These are phyloP conservation scores for Podaxis carcinomalis DNA, from an alignment of 768 basidiomycete genomes.

Conservation along the genomic window DNA sequence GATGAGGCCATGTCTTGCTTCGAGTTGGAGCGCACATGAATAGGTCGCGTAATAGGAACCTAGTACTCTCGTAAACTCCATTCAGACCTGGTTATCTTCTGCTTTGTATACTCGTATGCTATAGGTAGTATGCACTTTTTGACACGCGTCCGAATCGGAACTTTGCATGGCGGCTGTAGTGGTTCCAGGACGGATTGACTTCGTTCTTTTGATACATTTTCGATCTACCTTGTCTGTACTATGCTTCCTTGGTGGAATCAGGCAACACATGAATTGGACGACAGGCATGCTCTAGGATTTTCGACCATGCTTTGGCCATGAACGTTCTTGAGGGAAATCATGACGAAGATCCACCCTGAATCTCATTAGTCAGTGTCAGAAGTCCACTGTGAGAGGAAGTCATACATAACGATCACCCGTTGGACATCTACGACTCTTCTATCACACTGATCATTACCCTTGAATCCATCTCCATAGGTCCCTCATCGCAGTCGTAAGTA, in stretches of 20 bases:
- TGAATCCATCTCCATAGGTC: background rate
- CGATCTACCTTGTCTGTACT: background rate
- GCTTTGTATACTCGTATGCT: background rate
- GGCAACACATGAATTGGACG: background rate
- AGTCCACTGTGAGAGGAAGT: background rate
- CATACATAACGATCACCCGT: background rate
- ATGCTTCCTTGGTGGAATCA: background rate
- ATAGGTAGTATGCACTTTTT: background rate
- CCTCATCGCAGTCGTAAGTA: background rate
- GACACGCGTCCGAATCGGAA: slow-evolving; percentile 6
- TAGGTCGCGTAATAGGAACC: background rate
- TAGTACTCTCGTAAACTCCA: background rate
- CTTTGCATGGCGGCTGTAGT: background rate
- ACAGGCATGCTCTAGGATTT: background rate
- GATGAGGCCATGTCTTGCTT: slow-evolving; percentile 32
- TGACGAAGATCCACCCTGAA: background rate
- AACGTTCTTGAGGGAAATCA: background rate
- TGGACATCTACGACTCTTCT: background rate
- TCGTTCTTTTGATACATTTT: background rate
- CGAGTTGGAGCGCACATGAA: slow-evolving; percentile 4
- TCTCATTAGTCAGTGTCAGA: background rate
- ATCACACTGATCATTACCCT: background rate
- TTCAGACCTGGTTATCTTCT: background rate
- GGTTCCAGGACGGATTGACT: background rate
- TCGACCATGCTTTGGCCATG: background rate